Base-by-base conservation (phyloP, 2,329 filamentous ascomycete genomes). In the Trichoderma simmonsii region DNA sequence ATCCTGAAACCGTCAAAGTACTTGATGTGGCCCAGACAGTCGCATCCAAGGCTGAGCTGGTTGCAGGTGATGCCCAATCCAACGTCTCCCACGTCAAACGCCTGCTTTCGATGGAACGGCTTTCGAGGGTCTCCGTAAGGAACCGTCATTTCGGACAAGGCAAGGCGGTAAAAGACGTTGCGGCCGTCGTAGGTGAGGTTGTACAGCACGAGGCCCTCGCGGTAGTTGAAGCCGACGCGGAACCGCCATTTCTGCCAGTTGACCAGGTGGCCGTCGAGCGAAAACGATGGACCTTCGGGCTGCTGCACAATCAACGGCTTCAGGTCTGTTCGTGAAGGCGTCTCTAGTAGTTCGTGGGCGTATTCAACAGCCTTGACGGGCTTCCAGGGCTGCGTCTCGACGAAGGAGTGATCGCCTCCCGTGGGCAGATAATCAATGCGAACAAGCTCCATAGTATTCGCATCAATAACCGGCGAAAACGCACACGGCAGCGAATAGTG, bases 221-320 rank as follows among this genome's bases (percentile, higher is more conserved):
- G 85, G 63, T 88, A 86, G 79, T 91, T 93, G 82, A 92, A 92
- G 43, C 87, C 87, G 5, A 94, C 85, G 12, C 91, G 84, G 81
- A 94, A 90, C 2, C 86, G 84, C 91, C 91, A 93, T 75, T 91
- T 89, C 78, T 91, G 88, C 89, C 89, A 91, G 71, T 84, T 80
- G 4, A 89, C 75, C 18, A 82, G 79, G 63, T 83, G 83, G 75
- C 86, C 81, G 72, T 83, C 82, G 9, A 92, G 84, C 0, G 81
- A 83, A 80, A 94, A 93, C 1, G 89, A 91, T 0, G 91, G 86
- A 0, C 91, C 91, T 32, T 92, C 88, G 43, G 87, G 87, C 77
- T 95, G 93, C 1, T 89, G 85, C 60, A 95, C 89, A 75, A 93
- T 88, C 77, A 94, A 86, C 4, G 92, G 91, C 80, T 93, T 93